A percentile compares a stretch with the other conserved stretches of the same genome.
Conservation (phyloP, 2,329 filamentous ascomycete species). For the Sclerotinia glacialis region DNA sequence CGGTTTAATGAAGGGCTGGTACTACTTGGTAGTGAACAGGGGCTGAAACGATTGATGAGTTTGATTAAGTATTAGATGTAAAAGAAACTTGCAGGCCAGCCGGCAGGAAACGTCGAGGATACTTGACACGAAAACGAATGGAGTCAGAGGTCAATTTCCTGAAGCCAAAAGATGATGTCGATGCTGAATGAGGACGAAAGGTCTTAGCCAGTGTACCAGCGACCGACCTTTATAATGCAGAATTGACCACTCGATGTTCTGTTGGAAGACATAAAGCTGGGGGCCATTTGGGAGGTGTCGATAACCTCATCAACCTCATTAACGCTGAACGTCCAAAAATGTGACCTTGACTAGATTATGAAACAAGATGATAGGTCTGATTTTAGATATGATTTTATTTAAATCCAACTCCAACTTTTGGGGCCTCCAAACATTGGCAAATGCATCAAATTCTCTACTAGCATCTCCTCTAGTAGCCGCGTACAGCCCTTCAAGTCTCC, state of each 20-base stretch:
- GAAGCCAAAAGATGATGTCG: conserved; percentile 6
- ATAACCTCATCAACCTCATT: conserved; percentile 23
- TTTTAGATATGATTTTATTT: conserved; percentile 16
- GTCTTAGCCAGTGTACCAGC: conserved; percentile 22
- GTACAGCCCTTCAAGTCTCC: conserved; percentile 7
- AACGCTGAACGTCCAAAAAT: conserved; percentile 21
- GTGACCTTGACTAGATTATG: conserved; percentile 21
- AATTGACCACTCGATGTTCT: conserved; percentile 19
- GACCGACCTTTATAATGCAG: conserved; percentile 23
- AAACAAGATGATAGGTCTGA: conserved; percentile 21
- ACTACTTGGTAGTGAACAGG: conserved; percentile 3
- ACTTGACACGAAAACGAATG: conserved; percentile 21
- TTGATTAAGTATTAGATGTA: conserved; percentile 16
- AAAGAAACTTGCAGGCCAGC: conserved; percentile 16
- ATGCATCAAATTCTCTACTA: conserved; percentile 15
- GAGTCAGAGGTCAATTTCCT: conserved; percentile 7
- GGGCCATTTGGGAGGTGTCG: conserved; percentile 19
- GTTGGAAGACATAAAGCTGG: conserved; percentile 19
- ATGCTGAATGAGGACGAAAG: conserved; percentile 21
- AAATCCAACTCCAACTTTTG: conserved; percentile 19
- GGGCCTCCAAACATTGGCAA: conserved; percentile 7
- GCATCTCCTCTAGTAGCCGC: conserved; percentile 20
- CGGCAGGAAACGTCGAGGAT: conserved; percentile 11
- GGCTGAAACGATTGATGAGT: conserved; percentile 14
- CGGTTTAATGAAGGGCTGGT: background rate